Conservation (phyloP, 768 basidiomycete species). For the Holtermanniella nyarrowii region DNA sequence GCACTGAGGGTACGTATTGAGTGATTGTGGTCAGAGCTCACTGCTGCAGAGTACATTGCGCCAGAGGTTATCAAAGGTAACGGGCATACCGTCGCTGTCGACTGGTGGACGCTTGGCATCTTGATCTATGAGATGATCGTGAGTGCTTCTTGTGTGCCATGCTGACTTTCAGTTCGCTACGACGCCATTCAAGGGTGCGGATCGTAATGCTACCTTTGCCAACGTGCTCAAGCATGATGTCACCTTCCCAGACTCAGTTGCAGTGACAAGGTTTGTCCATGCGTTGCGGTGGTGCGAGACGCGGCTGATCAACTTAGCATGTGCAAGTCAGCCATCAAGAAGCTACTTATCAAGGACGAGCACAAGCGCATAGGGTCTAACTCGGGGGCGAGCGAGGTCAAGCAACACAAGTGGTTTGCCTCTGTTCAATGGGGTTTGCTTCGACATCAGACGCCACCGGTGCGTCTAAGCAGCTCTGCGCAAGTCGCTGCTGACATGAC, state of each 20-base stretch:
- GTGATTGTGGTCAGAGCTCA: conserved; percentile 15
- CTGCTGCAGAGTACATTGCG: conserved; percentile 80
- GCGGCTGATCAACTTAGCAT: conserved; percentile 47
- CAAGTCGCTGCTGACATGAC: conserved; percentile 14
- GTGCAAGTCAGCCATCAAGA: conserved; percentile 75
- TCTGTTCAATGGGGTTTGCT: conserved; percentile 95
- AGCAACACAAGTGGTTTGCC: conserved; percentile 95
- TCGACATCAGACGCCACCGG: conserved; percentile 78
- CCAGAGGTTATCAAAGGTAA: conserved; percentile 95
- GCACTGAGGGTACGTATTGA: conserved; percentile 71
- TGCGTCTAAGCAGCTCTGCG: not conserved
- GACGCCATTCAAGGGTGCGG: conserved; percentile 94
- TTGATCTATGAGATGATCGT: conserved; percentile 85
- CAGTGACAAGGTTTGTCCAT: conserved; percentile 57
- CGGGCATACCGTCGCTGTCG: conserved; percentile 95
- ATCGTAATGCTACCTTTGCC: conserved; percentile 88
- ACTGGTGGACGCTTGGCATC: conserved; percentile 99
- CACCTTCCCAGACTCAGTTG: conserved; percentile 73
- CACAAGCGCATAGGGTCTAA: conserved; percentile 74
- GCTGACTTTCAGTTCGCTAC: conserved; percentile 68
- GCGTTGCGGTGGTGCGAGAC: not conserved
- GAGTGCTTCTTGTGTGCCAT: conserved; percentile 8
- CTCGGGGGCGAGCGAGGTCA: conserved; percentile 95
- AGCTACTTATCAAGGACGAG: conserved; percentile 87
- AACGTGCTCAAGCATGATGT: conserved; percentile 85